Base-by-base conservation (phyloP, 768 basidiomycete species). In the Krasilnikovozyma curviuscula region DNA sequence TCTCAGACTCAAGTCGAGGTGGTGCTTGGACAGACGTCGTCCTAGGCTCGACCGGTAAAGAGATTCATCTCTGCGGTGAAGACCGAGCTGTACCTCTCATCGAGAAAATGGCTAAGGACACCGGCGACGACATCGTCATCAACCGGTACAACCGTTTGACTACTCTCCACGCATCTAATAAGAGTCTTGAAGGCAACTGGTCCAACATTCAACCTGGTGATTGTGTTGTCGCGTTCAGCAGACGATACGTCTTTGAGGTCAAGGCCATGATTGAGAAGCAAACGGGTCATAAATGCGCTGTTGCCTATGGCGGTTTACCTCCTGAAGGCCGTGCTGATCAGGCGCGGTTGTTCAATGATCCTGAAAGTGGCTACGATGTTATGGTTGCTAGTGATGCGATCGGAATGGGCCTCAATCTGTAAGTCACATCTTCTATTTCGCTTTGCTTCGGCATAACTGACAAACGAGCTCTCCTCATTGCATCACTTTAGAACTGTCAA, bases 381-480 rank as follows among this genome's bases (percentile, higher is more conserved):
- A 71, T 98, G 34, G 75, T 97, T 16, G 91, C 84, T 1, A 88
- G 83, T 56, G 93, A 98, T 59, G 86, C 88, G 0, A 79, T 95
- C 41, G 88, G 93, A 2, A 89, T 98, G 86, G 93, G 93, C 0
- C 71, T 98, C 19, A 97, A 98, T 60, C 66, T 98, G 93, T 95
- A 62, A 55, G 65, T 57, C 34, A 14, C 34, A 24, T 19, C 25
- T 30, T 21, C 28, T 44, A 32, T 28, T 39, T 33, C 14, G 3
- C 7, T 49, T 25, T 44, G 19, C 21, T 48, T 41, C 5, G 21
- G 44, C 24, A 14, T 34, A 16, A 24, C 16, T 28, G 27, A n/a
- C 7, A 14, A 7, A 42, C 13, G 54, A 40, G 21, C 37, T 81
- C 68, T 4, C 18, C 10, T 18, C 24, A 27, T 31, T 18, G 43